Conservation (phyloP, 257 asterid species). For the Solanum chiquidenum region DNA sequence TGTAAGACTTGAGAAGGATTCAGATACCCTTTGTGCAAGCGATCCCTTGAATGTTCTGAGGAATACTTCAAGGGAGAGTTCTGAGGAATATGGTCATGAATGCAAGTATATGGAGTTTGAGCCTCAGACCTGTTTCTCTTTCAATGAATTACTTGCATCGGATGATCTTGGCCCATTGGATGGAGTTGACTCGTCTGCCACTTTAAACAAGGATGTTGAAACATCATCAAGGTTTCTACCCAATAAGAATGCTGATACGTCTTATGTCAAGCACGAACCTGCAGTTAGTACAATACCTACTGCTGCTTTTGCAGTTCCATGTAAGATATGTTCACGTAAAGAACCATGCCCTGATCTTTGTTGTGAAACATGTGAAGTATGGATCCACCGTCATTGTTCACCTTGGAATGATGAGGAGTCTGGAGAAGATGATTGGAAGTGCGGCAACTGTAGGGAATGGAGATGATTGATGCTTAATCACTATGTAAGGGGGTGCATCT, state of each 20-base stretch:
- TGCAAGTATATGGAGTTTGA: slow-evolving; percentile 59
- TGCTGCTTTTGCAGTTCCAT: slow-evolving; percentile 13
- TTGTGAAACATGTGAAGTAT: slow-evolving; percentile 45
- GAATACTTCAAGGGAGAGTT: slow-evolving; percentile 20
- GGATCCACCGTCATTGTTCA: slow-evolving; percentile 58
- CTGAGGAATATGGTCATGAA: slow-evolving; percentile 29
- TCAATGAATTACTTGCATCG: slow-evolving; percentile 52
- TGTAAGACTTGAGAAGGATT: not conserved
- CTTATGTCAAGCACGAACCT: slow-evolving; percentile 20
- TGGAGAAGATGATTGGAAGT: slow-evolving; percentile 46
- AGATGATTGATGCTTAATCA: slow-evolving; percentile 10
- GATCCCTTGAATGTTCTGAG: slow-evolving; percentile 3
- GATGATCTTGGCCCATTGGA: slow-evolving; percentile 26
- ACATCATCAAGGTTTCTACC: slow-evolving; percentile 18
- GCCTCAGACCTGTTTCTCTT: slow-evolving; percentile 80
- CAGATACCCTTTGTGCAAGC: not conserved
- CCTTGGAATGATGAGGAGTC: slow-evolving; percentile 53
- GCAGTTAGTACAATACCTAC: slow-evolving; percentile 11
- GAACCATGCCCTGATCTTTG: slow-evolving; percentile 45
- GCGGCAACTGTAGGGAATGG: slow-evolving; percentile 76
- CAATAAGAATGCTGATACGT: slow-evolving; percentile 10
- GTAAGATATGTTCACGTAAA: slow-evolving; percentile 34
- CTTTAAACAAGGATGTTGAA: slow-evolving; percentile 17
- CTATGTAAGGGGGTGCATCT: not conserved
- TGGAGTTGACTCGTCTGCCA: slow-evolving; percentile 5